These are phyloP conservation scores for Micromonas pusilla DNA, from an alignment of 139 green algal species.

Conservation along the genomic window DNA sequence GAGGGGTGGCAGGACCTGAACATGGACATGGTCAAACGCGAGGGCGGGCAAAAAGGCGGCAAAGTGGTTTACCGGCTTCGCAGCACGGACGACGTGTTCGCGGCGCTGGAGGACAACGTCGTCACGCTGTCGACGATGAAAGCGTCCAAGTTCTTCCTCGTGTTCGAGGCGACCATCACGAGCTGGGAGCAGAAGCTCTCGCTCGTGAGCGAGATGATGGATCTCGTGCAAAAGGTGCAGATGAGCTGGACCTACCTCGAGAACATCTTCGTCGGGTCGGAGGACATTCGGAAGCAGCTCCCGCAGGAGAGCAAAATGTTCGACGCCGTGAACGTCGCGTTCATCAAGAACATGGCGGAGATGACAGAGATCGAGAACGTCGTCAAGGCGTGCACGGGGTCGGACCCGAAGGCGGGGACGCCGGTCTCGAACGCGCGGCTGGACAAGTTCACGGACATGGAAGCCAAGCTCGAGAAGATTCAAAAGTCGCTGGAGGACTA, in stretches of 20 bases:
- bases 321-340: constrained; percentile 43
- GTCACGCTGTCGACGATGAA: constrained; percentile 83
- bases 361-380: constrained; percentile 32
- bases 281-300: constrained; percentile 87
- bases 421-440: constrained; percentile 36
- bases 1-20: constrained; percentile 42
- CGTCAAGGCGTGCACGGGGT: constrained; percentile 40
- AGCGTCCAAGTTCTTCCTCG: constrained; percentile 71
- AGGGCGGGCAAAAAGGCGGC: too few species aligned
- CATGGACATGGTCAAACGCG: constrained; percentile 65
- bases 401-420: constrained; percentile 7
- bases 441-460: constrained; percentile 70
- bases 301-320: constrained; percentile 62
- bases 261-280: constrained; percentile 82
- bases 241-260: constrained; percentile 85
- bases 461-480: constrained; percentile 76
- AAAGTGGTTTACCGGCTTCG: constrained; percentile 65
- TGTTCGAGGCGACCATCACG: constrained; percentile 73
- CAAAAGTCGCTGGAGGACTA: constrained; percentile 85
- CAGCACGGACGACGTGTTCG: constrained; percentile 72
- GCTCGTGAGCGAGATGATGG: constrained; percentile 68
- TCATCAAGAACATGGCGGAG: constrained; percentile 34
- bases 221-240: constrained; percentile 78
- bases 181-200: constrained; percentile 69
- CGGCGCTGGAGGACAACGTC: constrained; percentile 73